Conservation (phyloP, 495 filamentous ascomycete genomes). For the Chaetomium cochliodes region DNA sequence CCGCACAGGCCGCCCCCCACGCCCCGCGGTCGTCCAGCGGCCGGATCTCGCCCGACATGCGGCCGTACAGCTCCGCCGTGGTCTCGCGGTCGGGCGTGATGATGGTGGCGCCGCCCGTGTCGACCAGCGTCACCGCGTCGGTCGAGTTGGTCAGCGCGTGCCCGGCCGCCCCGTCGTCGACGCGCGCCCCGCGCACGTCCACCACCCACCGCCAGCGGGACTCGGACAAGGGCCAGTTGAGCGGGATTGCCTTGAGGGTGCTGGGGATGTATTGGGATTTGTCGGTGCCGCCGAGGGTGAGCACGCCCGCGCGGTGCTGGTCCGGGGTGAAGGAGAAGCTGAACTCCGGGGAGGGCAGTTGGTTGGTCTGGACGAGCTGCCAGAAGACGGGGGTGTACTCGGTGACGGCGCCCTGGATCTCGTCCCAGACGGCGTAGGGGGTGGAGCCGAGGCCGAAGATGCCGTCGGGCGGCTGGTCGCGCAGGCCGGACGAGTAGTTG, state of each 20-base stretch:
- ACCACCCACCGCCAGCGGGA: constrained; percentile 21
- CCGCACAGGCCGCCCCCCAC: constrained; percentile 30
- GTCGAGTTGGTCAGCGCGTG: constrained; percentile 12
- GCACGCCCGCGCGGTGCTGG: constrained; percentile 31
- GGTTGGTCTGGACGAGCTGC: constrained; percentile 21
- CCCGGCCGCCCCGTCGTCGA: constrained; percentile 2
- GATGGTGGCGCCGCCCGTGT: constrained; percentile 30
- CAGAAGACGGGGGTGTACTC: constrained; percentile 15
- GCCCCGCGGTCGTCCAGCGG: constrained; percentile 26
- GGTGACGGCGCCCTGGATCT: neutral
- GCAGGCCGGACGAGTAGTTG: constrained; percentile 26
- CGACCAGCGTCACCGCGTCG: constrained; percentile 24
- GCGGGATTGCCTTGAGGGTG: constrained; percentile 22
- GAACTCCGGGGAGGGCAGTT: constrained; percentile 27
- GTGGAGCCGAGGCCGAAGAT: constrained; percentile 35
- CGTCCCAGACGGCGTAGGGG: constrained; percentile 4
- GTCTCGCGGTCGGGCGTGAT: constrained; percentile 28
- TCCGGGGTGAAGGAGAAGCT: constrained; percentile 28
- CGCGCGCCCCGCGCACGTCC: constrained; percentile 17
- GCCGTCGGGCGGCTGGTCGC: constrained; percentile 32
- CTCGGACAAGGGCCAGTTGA: constrained; percentile 22
- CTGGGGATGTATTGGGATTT: constrained; percentile 27
- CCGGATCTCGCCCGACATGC: constrained; percentile 25
- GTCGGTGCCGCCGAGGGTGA: constrained; percentile 40
- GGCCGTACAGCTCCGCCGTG: constrained; percentile 26